A percentile compares a stretch with the other conserved stretches of the same genome.
Evolutionary conservation across 257 asterid genomes (phyloP).

Genomic region (Solanum chmielewskii): DNA sequence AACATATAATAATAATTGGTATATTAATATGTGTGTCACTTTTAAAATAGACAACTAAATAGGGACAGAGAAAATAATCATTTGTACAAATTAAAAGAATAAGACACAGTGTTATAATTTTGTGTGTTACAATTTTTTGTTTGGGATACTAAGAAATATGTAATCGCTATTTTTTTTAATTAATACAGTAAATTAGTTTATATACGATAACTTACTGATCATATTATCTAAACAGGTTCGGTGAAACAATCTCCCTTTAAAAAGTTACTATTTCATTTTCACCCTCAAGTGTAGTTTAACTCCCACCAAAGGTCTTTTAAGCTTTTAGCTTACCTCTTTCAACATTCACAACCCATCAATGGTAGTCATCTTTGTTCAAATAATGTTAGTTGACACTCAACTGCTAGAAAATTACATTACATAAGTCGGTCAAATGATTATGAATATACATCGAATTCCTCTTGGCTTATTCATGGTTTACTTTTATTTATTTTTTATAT

Average conservation of each 20-base stretch:
- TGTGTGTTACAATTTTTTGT: neutral
- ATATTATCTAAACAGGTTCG: neutral
- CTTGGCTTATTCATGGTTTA: neutral
- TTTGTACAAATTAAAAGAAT: neutral
- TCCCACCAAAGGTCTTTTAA: neutral
- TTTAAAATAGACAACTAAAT: too few relatives aligned
- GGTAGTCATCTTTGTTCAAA: neutral
- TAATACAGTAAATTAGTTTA: neutral
- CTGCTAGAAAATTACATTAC: neutral
- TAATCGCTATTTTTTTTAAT: neutral
- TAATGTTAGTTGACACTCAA: neutral
- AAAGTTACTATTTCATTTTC: neutral
- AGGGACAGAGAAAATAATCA: neutral
- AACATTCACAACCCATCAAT: neutral
- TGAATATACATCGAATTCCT: neutral
- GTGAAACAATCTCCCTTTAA: neutral
- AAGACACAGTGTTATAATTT: neutral
- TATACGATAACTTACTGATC: neutral
- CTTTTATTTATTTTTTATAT: too few relatives aligned
- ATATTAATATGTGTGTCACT: too few relatives aligned
- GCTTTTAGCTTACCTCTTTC: neutral
- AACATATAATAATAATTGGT: too few relatives aligned
- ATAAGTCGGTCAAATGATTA: neutral
- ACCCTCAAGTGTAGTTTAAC: neutral
- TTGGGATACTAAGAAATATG: fast-evolving